Base-by-base conservation (phyloP, 179 eudicot species). In the Camellia oleifera region DNA sequence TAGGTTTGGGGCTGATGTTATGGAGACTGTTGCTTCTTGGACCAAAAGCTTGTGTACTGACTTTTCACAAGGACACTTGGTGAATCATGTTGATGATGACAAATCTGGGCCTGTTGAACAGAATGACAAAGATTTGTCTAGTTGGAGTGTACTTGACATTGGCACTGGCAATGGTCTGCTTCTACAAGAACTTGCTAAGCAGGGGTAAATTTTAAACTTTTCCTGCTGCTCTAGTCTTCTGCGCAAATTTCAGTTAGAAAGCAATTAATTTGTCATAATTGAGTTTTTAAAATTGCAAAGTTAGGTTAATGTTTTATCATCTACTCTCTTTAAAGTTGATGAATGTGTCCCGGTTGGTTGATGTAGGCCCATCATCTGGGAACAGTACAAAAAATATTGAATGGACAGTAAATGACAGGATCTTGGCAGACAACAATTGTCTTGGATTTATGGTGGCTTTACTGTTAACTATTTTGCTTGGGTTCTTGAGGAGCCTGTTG, bases 1-100 rank as follows among this genome's bases (percentile, higher is more conserved):
- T 81, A 94, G 98, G 98, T 95, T 95, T 94, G 99, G 99, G 40
- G 91, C 90, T 88, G 98, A 94, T 85, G 98, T 95, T 69, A 95
- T 95, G 98, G 94, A 94, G 82, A 92, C 88, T 72, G 97, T 95
- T 73, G 98, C 90, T 79, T 88, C 94, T 48, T 95, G 99, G 99
- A 88, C 98, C 72, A 94, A 85, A 88, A 85, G 79, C 83, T 85
- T 95, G 85, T 95, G 99, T 85, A 61, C 80, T 68, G 92, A 86
- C 81, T 78, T 89, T 69, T 86, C 88, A 77, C 87, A 81, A 54
- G 89, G 86, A 69, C 87, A 89, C 57, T 77, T 89, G 80, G 82
- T 83, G 69, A 92, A 87, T 78, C 89, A 90, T 74, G 81, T 40
- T 76, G 88, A 81, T 71, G 83, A 69, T 61, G 86, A 81, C 67